Base-by-base conservation (phyloP, 2,329 filamentous ascomycete species). In the Colletotrichum sp. region DNA sequence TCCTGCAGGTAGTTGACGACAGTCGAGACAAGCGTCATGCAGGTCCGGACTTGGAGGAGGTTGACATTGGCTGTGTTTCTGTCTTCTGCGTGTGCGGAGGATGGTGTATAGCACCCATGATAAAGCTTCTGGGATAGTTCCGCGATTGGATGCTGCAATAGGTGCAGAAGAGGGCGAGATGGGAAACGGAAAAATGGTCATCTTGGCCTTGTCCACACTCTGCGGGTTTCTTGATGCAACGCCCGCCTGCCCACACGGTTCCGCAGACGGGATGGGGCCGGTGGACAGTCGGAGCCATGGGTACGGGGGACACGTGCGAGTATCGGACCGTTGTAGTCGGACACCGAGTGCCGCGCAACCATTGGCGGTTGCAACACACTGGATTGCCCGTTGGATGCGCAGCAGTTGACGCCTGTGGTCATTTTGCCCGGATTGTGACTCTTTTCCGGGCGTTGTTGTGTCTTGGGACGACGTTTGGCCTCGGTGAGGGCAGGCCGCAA, bases 401-500 rank as follows among this genome's bases (percentile, higher is more conserved):
- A 34, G 70, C 64, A 65, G n/a, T 44, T 32, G 26, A 24, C 8
- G 26, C n/a, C 13, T 44, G 21, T 28, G 57, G 64, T 36, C 70
- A 32, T 36, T 44, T 52, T 66, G 52, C 32, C 64, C 64, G 24
- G 32, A 30, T 57, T 36, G 30, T 75, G 66, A 67, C 66, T 60
- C 60, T 28, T 62, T 49, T 18, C 30, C 66, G 66, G 65, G 65
- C 72, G 57, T 57, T 32, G 24, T 44, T 44, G 26, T 63, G 39
- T 75, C 68, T 75, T 57, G 72, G 72, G 39, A 63, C 26, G 55
- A 49, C 28, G 32, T 57, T 34, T 26, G n/a, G 32, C 26, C 60
- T 76, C 57, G 70, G 59, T 64, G 59, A 65, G 49, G 16, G 59
- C 65, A 68, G 57, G 71, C 71, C 69, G 32, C 70, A 59, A 49